phyloP scores from a whole-genome alignment of 108 stramenopile genomes.

The Cyclotella cryptica region DNA sequence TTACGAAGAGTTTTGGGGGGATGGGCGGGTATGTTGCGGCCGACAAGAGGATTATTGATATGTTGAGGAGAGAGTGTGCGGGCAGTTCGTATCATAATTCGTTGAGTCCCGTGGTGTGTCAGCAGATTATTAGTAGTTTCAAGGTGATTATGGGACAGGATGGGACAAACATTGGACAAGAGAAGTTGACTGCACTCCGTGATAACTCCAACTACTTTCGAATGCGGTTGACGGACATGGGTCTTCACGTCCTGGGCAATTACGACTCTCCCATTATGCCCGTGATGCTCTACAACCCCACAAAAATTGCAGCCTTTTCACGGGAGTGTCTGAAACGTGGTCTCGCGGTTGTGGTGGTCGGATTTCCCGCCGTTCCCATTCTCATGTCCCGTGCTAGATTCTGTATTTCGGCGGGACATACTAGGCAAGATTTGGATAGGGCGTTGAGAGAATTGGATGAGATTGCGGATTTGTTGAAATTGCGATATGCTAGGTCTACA shows the following conservation, averaged over 20 bases:
- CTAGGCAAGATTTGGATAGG: conserved; percentile 87
- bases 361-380: conserved; percentile 97
- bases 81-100: conserved; percentile 93
- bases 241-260: conserved; percentile 96
- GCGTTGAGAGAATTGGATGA: conserved; percentile 92
- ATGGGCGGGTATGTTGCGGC: conserved; percentile 99
- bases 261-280: conserved; percentile 98
- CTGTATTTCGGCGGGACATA: conserved; percentile 97
- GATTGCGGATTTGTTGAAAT: conserved; percentile 87
- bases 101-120: conserved; percentile 93
- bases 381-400: conserved; percentile 91
- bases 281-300: conserved; percentile 97
- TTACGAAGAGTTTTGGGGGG: conserved; percentile 98
- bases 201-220: conserved; percentile 99
- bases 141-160: conserved; percentile 97
- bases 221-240: conserved; percentile 92
- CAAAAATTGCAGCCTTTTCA: conserved; percentile 97
- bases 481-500: conserved; percentile 77
- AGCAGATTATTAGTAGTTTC: conserved; percentile 92
- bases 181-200: conserved; percentile 91
- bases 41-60: conserved; percentile 82
- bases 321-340: conserved; percentile 96
- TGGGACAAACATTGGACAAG: conserved; percentile 90
- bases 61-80: conserved; percentile 85
- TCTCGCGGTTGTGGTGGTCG: conserved; percentile 98